Conservation (phyloP, 495 filamentous ascomycete genomes). For the Umbilicaria muhlenbergii region DNA sequence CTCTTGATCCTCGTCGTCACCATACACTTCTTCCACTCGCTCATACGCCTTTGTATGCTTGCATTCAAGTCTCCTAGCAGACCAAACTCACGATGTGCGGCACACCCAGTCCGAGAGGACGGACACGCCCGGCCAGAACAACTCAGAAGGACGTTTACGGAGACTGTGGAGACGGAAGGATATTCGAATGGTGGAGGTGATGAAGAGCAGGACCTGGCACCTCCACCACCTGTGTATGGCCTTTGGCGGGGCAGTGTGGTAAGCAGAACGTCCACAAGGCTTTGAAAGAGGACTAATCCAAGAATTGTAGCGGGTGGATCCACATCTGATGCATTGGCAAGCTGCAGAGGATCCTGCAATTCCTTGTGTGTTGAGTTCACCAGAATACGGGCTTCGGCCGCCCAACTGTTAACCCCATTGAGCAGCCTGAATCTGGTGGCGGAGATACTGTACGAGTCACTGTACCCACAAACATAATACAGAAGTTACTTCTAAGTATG, state of each 20-base stretch:
- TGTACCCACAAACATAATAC: too few relatives aligned
- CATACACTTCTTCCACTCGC: conserved; percentile 64
- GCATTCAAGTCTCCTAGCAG: conserved; percentile 23
- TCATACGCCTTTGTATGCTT: conserved; percentile 57
- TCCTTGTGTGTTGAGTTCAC: too few relatives aligned
- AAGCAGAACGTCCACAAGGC: conserved; percentile 21
- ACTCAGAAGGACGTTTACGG: conserved; percentile 47
- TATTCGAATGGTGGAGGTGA: conserved; percentile 1
- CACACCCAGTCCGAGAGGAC: conserved; percentile 24
- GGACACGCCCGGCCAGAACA: conserved; percentile 44
- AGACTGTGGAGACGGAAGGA: conserved; percentile 40
- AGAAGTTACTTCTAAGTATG: too few relatives aligned
- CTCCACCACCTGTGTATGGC: conserved; percentile 75
- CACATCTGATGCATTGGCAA: conserved; percentile 67
- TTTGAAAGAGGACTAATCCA: neutral
- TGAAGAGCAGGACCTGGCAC: conserved; percentile 2
- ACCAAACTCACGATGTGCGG: conserved; percentile 13
- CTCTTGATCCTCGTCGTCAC: conserved; percentile 55
- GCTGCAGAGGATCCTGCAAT: too few relatives aligned
- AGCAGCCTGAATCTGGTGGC: too few relatives aligned
- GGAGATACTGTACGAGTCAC: too few relatives aligned
- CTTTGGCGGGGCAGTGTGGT: conserved; percentile 72
- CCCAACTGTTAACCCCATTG: too few relatives aligned
- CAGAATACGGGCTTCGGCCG: too few relatives aligned
- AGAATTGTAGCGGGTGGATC: conserved; percentile 48